Percentiles rank a stretch among this genome's conserved stretches.
phyloP scores from a whole-genome alignment of 2,329 filamentous ascomycete genomes.

The Beauveria australis region DNA sequence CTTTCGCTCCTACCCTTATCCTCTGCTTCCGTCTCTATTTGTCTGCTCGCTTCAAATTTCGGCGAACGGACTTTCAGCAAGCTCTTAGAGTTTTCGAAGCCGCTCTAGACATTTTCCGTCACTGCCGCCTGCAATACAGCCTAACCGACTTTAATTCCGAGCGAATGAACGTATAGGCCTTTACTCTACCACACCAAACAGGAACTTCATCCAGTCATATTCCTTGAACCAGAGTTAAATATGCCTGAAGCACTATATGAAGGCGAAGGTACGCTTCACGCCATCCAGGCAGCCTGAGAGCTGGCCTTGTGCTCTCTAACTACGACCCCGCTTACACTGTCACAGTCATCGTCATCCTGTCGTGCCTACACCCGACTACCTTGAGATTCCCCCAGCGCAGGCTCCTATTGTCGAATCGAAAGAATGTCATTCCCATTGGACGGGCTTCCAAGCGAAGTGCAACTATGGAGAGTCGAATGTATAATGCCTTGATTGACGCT shows the following conservation, averaged over 20 bases:
- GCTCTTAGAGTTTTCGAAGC: not conserved
- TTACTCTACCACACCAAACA: not conserved
- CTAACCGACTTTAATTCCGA: not conserved
- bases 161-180: not conserved
- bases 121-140: not conserved
- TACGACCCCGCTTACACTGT: constrained; percentile 2
- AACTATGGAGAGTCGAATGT: constrained; percentile 23
- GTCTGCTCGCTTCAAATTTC: constrained; percentile 6
- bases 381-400: constrained; percentile 20
- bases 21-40: constrained; percentile 1
- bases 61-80: not conserved
- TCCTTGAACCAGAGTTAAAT: not conserved
- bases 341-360: constrained; percentile 25
- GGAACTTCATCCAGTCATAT: not conserved
- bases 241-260: not conserved
- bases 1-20: constrained; percentile 11
- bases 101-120: not conserved
- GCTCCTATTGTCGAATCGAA: constrained; percentile 25
- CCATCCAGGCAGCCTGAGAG: not conserved
- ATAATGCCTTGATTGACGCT: constrained; percentile 62
- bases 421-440: constrained; percentile 29
- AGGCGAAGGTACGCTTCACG: not conserved
- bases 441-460: constrained; percentile 35
- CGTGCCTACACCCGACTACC: constrained; percentile 16
- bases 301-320: not conserved